Conservation (phyloP, 306 rosid species). For the Urtica urens region DNA sequence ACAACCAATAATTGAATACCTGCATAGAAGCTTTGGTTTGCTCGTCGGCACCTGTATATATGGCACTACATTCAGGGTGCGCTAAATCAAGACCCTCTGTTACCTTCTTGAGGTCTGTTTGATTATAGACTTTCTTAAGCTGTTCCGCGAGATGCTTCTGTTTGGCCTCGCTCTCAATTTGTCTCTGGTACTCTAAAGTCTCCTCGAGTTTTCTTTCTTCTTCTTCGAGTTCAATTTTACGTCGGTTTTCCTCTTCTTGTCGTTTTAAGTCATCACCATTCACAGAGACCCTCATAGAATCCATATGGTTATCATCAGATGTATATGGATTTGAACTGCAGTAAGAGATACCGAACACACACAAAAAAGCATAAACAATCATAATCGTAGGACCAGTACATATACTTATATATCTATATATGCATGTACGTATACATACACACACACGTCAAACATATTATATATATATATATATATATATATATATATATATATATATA, state of each 20-base stretch:
- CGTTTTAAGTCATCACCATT: conserved; percentile 46
- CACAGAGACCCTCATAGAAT: conserved; percentile 31
- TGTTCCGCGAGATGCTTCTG: conserved; percentile 85
- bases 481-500: no score
- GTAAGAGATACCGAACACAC: conserved; percentile 15
- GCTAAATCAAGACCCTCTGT: conserved; percentile 27
- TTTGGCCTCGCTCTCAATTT: conserved; percentile 88
- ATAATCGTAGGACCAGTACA: not conserved
- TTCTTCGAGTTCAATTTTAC: conserved; percentile 68
- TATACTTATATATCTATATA: no score
- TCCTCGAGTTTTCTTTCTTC: conserved; percentile 93
- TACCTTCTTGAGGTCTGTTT: conserved; percentile 27
- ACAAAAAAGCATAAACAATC: conserved; percentile 6
- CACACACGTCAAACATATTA: no score
- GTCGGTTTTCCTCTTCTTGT: conserved; percentile 66
- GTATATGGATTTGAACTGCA: conserved; percentile 51
- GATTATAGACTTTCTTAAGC: conserved; percentile 58
- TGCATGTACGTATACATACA: no score
- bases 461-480: no score
- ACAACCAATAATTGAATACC: conserved; percentile 29
- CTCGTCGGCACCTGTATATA: conserved; percentile 26
- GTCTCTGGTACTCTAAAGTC: conserved; percentile 79
- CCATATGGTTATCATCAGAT: conserved; percentile 40
- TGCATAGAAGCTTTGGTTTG: conserved; percentile 26
- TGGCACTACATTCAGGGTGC: conserved; percentile 22